Base-by-base conservation (phyloP, 345 rosid genomes). In the Brassica rapa region DNA sequence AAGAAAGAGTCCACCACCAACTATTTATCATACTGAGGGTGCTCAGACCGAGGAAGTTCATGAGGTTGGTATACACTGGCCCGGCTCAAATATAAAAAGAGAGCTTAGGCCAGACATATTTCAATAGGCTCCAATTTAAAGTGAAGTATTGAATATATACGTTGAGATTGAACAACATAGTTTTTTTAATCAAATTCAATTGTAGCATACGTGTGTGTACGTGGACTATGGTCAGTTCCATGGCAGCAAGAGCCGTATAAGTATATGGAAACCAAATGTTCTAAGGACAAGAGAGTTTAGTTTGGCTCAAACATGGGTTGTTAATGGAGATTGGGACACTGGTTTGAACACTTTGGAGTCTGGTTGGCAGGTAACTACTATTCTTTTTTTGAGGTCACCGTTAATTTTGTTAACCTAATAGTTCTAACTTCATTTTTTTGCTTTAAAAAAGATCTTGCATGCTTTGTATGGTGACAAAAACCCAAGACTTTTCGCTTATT, bases 221-320 rank as follows among this genome's bases (percentile, higher is more conserved):
- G 25, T 64, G 11, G 70, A 49, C 51, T 32, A 64, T 51, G 77
- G 71, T 49, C 53, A 64, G 65, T 74, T 21, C 9, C 55, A 74
- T 64, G 77, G 77, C 24, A 74, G 71, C 64, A 74, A 51, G 53
- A 74, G 77, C 64, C 77, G 77, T 53, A 84, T 89, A 73, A 87
- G 86, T 57, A 83, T 89, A 23, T 89, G 92, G 92, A 86, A 86
- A 77, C 92, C 92, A 30, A 81, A 80, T 59, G 85, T 86, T 64
- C 1, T 2, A 71, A 84, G 14, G 63, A 62, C 82, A 55, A 80
- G 27, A 71, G 90, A 89, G 56, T 86, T 89, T 81, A 89, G 92
- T 82, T 66, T 89, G 81, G 86, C 90, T 62, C 92, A 89, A 77
- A 80, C 88, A 35, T 89, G 92, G 92, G 77, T 89, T 81, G 41